These are phyloP conservation scores for Schizochytrium sp. DNA, from an alignment of 108 stramenopile genomes.

Conservation along the genomic window DNA sequence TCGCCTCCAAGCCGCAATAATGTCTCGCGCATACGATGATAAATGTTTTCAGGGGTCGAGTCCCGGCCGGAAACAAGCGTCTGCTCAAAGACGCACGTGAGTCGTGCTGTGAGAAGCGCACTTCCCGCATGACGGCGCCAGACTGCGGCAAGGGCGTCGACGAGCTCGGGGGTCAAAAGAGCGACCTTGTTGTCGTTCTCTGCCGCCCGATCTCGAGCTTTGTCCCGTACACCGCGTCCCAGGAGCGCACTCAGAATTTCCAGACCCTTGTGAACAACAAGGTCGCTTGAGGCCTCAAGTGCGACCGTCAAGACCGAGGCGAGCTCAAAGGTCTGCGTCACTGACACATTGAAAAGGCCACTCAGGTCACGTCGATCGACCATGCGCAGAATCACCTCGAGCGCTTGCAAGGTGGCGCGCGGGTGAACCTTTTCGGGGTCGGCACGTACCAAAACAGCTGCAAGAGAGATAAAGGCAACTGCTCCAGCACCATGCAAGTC, in stretches of 20 bases:
- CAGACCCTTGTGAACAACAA: background rate
- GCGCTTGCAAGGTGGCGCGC: background rate
- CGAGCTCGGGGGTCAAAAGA: background rate
- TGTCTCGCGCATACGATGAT: background rate
- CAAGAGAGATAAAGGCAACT: background rate
- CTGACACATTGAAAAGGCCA: background rate
- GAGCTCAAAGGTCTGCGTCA: background rate
- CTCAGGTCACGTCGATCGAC: background rate
- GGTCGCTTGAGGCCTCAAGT: background rate
- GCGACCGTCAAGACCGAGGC: background rate
- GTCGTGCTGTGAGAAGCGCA: background rate
- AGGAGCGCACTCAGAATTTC: background rate
- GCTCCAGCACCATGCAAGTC: background rate
- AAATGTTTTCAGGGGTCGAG: slow-evolving; percentile 6
- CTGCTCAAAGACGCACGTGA: background rate
- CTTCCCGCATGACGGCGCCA: background rate
- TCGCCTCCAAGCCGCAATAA: background rate
- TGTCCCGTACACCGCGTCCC: background rate
- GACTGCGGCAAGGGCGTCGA: background rate
- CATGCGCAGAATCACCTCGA: background rate
- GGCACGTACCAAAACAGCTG: background rate
- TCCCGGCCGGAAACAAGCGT: background rate
- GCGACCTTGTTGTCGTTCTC: background rate
- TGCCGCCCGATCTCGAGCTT: background rate
- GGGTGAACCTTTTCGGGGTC: background rate